Conservation (phyloP, 2,329 filamentous ascomycete species). For the Ascocoryne sarcoides region DNA sequence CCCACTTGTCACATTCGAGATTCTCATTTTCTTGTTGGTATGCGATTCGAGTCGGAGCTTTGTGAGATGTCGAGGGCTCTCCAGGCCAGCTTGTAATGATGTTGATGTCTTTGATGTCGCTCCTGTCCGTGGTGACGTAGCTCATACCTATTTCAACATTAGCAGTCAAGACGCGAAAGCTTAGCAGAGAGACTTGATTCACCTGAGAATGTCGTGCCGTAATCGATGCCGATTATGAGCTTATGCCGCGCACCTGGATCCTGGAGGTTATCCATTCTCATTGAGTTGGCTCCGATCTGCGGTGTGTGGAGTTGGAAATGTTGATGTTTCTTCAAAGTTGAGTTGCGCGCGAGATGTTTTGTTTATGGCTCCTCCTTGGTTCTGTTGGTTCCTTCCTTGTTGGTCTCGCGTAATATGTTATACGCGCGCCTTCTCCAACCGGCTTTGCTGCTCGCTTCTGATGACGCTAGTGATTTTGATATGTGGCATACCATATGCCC, state of each 20-base stretch:
- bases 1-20: conserved; percentile 12
- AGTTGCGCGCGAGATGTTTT: neutral
- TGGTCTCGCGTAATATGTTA: no score
- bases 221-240: conserved; percentile 22
- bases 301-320: neutral
- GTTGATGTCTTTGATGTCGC: conserved; percentile 38
- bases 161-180: neutral
- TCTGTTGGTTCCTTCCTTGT: neutral
- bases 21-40: conserved; percentile 3
- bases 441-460: no score
- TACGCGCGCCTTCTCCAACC: no score
- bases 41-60: conserved; percentile 5
- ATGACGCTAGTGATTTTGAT: no score
- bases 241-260: conserved; percentile 8
- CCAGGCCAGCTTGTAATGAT: conserved; percentile 36
- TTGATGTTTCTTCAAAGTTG: neutral
- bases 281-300: neutral
- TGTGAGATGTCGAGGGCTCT: neutral
- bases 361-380: neutral
- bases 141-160: conserved; percentile 8
- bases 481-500: no score
- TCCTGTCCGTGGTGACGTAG: conserved; percentile 12
- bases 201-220: conserved; percentile 22
- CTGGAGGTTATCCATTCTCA: neutral
- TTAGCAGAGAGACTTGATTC: neutral